Conservation (phyloP, 495 filamentous ascomycete genomes). For the Chaetomium cochliodes region DNA sequence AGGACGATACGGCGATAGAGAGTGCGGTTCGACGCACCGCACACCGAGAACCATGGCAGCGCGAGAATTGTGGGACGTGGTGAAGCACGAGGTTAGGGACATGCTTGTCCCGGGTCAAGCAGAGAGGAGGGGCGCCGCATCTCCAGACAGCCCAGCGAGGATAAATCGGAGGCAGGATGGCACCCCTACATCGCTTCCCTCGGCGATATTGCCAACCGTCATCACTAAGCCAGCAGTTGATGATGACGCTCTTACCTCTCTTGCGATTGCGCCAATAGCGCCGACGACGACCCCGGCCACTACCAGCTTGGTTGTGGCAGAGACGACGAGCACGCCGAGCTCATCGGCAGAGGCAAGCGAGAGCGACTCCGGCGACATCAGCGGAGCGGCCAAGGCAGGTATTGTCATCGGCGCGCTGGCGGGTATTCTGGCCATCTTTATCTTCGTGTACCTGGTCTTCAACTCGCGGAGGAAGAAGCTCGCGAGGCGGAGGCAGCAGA, state of each 20-base stretch:
- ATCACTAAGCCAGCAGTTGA: conserved; percentile 6
- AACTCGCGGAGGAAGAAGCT: conserved; percentile 58
- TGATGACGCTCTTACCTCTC: no score
- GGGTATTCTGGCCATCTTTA: conserved; percentile 57
- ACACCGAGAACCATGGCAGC: conserved; percentile 9
- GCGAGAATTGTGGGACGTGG: conserved; percentile 11
- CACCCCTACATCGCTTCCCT: background rate
- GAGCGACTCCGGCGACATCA: conserved; percentile 42
- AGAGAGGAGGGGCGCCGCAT: background rate
- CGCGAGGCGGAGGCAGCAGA: conserved; percentile 43
- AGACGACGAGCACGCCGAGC: conserved; percentile 19
- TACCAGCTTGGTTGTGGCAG: background rate
- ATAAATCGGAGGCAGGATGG: background rate
- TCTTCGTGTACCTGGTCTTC: conserved; percentile 67
- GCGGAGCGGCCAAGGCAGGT: conserved; percentile 73
- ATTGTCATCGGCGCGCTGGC: conserved; percentile 74
- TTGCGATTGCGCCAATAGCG: conserved; percentile 10
- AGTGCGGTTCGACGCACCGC: background rate
- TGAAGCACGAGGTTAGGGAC: conserved; percentile 14
- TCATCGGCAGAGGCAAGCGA: conserved; percentile 31
- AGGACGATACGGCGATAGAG: background rate
- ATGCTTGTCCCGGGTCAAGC: conserved; percentile 10
- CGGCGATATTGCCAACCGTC: background rate
- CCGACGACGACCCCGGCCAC: conserved; percentile 24
- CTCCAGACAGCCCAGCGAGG: background rate